Percentiles rank a stretch among this genome's conserved stretches.
Evolutionary conservation across 257 asterid genomes (phyloP).

Genomic region (Agastache rugosa): DNA sequence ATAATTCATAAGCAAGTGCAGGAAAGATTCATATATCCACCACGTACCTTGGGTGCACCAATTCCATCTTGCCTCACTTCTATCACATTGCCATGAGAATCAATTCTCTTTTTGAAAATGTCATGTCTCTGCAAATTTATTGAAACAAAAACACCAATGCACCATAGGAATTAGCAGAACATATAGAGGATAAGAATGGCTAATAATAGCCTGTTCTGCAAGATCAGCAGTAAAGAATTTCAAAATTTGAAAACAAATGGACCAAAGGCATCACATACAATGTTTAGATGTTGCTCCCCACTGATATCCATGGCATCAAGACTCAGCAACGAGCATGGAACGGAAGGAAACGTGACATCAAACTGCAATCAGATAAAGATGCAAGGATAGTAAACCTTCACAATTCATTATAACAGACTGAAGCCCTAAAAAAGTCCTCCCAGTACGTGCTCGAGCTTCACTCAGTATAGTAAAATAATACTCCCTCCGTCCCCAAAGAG

Average conservation of each 20-base stretch:
- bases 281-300: slow-evolving; percentile 94
- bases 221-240: slow-evolving; percentile 4
- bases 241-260: slow-evolving; percentile 26
- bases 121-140: slow-evolving; percentile 80
- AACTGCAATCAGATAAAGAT: slow-evolving; percentile 63
- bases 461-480: not conserved
- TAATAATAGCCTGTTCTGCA: slow-evolving; percentile 29
- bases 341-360: slow-evolving; percentile 85
- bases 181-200: slow-evolving; percentile 21
- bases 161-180: slow-evolving; percentile 24
- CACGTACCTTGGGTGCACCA: slow-evolving; percentile 90
- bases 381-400: slow-evolving; percentile 27
- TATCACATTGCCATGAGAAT: slow-evolving; percentile 80
- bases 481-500: too few species aligned
- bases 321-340: slow-evolving; percentile 91
- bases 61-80: slow-evolving; percentile 82
- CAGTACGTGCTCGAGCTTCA: slow-evolving; percentile 25
- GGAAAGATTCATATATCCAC: slow-evolving; percentile 33
- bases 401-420: slow-evolving; percentile 7
- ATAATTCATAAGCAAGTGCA: slow-evolving; percentile 24
- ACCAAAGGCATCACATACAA: slow-evolving; percentile 59
- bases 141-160: slow-evolving; percentile 22
- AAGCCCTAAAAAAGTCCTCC: slow-evolving; percentile 17
- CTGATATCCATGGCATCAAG: slow-evolving; percentile 99
- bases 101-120: slow-evolving; percentile 89